phyloP scores from a whole-genome alignment of 116 monocot species.

The Dioscorea cayenensis region DNA sequence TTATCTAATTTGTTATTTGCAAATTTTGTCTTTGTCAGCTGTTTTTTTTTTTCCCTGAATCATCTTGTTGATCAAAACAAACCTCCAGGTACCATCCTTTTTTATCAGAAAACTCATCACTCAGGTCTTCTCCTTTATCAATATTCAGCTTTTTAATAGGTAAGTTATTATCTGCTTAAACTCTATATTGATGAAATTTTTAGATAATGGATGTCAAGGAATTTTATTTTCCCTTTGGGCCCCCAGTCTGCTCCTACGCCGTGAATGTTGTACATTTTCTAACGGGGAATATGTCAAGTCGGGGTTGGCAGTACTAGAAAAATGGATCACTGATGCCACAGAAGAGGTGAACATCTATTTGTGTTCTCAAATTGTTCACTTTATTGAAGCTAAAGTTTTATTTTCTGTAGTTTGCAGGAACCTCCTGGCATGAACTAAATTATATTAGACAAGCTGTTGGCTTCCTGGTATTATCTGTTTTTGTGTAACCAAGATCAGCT shows the following conservation, averaged over 20 bases:
- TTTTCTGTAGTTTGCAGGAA: slow-evolving; percentile 83
- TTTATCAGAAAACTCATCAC: slow-evolving; percentile 97
- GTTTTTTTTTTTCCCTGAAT: neutral
- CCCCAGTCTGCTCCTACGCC: slow-evolving; percentile 71
- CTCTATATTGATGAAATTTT: neutral
- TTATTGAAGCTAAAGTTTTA: slow-evolving; percentile 8
- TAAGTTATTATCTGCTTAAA: slow-evolving; percentile 12
- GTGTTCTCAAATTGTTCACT: neutral
- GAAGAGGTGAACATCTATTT: slow-evolving; percentile 57
- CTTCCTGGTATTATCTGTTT: slow-evolving; percentile 64
- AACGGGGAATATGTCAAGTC: slow-evolving; percentile 99
- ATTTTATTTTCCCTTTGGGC: slow-evolving; percentile 1
- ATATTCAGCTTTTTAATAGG: slow-evolving; percentile 97
- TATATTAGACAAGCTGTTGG: slow-evolving; percentile 98
- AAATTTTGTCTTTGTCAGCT: neutral
- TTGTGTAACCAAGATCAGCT: neutral
- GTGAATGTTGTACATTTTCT: slow-evolving; percentile 98
- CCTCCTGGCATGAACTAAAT: slow-evolving; percentile 93
- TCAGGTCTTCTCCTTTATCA: slow-evolving; percentile 94
- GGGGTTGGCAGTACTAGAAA: slow-evolving; percentile 82
- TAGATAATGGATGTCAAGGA: neutral
- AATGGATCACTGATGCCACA: slow-evolving; percentile 81
- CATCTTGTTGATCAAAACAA: slow-evolving; percentile 6
- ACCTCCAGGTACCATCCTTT: slow-evolving; percentile 92
- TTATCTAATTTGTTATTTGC: neutral